phyloP scores from a whole-genome alignment of 305 asterid species.

The Caryopteris hybrid region DNA sequence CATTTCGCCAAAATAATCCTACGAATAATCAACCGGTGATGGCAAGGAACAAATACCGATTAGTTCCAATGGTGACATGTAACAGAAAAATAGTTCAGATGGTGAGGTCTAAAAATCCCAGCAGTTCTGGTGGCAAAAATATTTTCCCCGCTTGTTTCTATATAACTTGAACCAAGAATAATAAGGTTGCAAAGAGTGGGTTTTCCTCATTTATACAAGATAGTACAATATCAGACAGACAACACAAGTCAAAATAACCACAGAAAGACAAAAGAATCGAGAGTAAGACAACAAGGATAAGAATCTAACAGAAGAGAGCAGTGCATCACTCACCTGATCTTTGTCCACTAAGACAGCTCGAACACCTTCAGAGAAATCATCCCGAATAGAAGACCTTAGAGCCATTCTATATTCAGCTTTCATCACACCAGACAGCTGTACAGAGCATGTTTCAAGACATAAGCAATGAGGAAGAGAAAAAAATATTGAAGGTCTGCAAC shows the following conservation, averaged over 20 bases:
- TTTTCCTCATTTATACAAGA: neutral
- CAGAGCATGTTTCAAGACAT: conserved; percentile 20
- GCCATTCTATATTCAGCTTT: conserved; percentile 84
- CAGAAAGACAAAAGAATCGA: neutral
- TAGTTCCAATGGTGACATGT: no score
- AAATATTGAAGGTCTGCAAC: neutral
- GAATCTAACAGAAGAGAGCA: conserved; percentile 3
- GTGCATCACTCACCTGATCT: conserved; percentile 66
- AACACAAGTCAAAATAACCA: neutral
- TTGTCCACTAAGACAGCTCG: conserved; percentile 96
- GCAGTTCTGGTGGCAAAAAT: no score
- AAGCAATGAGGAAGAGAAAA: conserved; percentile 2
- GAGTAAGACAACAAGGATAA: neutral
- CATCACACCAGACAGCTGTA: conserved; percentile 85
- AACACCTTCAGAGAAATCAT: conserved; percentile 91
- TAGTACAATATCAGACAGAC: neutral
- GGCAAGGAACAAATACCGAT: no score
- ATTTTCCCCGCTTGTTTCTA: no score
- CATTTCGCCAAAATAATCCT: no score
- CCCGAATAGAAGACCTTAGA: conserved; percentile 68
- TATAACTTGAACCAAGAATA: neutral
- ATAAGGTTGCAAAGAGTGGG: neutral
- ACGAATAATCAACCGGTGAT: no score
- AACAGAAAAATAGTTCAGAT: no score
- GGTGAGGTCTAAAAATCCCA: no score